Percentiles rank a stretch among this genome's conserved stretches.
These are phyloP conservation scores for Suillus discolor DNA, from an alignment of 768 basidiomycete species.

Conservation along the genomic window DNA sequence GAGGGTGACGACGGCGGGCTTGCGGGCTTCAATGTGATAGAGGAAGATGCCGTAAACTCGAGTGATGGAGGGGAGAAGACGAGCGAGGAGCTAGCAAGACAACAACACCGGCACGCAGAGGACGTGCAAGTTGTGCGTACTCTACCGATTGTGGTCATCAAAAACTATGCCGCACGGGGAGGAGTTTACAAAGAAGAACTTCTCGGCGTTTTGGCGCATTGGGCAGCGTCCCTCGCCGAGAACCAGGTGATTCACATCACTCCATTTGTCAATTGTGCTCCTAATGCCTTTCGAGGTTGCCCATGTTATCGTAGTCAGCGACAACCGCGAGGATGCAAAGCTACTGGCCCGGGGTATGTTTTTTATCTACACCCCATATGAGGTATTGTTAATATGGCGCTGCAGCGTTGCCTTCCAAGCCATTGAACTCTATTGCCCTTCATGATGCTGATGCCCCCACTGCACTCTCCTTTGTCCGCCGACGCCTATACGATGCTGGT, in stretches of 20 bases:
- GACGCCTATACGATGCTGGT: slow-evolving; percentile 68
- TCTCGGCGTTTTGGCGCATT: slow-evolving; percentile 73
- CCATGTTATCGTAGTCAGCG: slow-evolving; percentile 88
- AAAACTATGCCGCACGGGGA: slow-evolving; percentile 68
- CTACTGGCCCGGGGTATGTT: slow-evolving; percentile 73
- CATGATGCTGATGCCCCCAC: slow-evolving; percentile 85
- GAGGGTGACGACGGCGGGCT: slow-evolving; percentile 35
- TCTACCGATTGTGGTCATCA: slow-evolving; percentile 86
- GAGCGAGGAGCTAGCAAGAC: slow-evolving; percentile 33
- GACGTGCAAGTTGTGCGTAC: slow-evolving; percentile 57
- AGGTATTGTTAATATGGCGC: neutral
- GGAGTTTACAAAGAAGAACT: slow-evolving; percentile 68
- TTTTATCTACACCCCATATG: neutral
- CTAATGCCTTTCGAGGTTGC: slow-evolving; percentile 59
- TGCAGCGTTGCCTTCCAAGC: slow-evolving; percentile 67
- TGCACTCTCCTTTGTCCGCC: slow-evolving; percentile 78
- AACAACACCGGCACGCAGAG: slow-evolving; percentile 33
- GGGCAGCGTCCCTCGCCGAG: slow-evolving; percentile 83
- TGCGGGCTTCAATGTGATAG: slow-evolving; percentile 18
- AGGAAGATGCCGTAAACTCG: slow-evolving; percentile 10
- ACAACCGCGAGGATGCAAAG: slow-evolving; percentile 87
- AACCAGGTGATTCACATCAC: slow-evolving; percentile 54
- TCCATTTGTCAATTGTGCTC: slow-evolving; percentile 7
- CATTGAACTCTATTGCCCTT: slow-evolving; percentile 75
- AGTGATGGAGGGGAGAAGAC: slow-evolving; percentile 25